Base-by-base conservation (phyloP, 1,284 basidiomycete species). In the Sphagnurus paluster region DNA sequence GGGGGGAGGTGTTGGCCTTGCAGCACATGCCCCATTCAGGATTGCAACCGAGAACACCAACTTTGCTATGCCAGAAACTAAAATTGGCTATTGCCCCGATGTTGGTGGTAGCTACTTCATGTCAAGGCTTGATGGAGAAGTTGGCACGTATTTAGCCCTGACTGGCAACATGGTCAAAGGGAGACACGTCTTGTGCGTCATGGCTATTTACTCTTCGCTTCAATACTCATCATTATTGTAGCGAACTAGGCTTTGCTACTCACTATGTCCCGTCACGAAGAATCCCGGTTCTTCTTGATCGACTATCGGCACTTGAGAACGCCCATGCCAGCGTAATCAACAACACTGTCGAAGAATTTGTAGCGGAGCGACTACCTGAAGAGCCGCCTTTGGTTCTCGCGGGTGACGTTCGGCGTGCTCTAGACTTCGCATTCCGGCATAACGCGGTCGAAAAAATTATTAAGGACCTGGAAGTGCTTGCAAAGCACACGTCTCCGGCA, bases 41-140 rank as follows among this genome's bases (percentile, higher is more conserved):
- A 80, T 99, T 48, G 95, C 95, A 3, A 98, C 97, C 3, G 93
- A 98, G 66, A 89, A 89, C 35, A 98, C 96, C 0, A 53, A 79
- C 1, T 91, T 95, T 63, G 90, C 94, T n/a, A 99, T 99, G 96
- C 97, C 97, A 26, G 94, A 98, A 70, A 91, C 91, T 17, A 93
- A 90, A 63, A 95, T 96, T 54, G 93, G 90, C 32, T 90, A 87
- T 58, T 85, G 76, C 57, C 93, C 93, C 23, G 93, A 96, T 67
- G 96, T 99, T 39, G 97, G 97, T 28, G 90, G 89, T 33, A 94
- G 83, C 56, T 90, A 87, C 70, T 94, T 93, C 70, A 75, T 99
- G 43, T 85, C 93, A 21, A 81, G 87, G 56, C 71, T 99, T 46
- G 97, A 99, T 63, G 97, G 97, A 11, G 77, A 90, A 55, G 66